phyloP scores from a whole-genome alignment of 1,284 basidiomycete genomes.

The Ceratobasidium sp. region DNA sequence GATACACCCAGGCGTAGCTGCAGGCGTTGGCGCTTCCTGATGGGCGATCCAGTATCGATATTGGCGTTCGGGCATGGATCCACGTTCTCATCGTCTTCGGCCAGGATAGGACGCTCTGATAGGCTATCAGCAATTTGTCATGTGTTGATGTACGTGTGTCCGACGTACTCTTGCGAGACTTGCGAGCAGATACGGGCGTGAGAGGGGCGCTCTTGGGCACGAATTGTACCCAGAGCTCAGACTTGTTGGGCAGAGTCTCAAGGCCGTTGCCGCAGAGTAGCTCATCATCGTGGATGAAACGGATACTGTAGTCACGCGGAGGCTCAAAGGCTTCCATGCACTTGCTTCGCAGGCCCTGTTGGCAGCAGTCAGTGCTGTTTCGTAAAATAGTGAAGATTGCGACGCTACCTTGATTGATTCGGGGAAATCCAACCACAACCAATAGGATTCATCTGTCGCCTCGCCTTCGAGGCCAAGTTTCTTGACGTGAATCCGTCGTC shows the following conservation, averaged over 20 bases:
- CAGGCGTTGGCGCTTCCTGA: constrained; percentile 41
- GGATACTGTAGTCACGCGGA: constrained; percentile 23
- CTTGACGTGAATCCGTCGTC: constrained; percentile 44
- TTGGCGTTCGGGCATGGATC: constrained; percentile 37
- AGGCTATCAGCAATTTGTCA: constrained; percentile 32
- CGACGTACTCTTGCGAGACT: constrained; percentile 37
- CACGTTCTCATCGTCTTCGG: constrained; percentile 40
- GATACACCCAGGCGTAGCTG: constrained; percentile 23
- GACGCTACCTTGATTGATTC: constrained; percentile 39
- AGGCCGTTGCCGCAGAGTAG: constrained; percentile 38
- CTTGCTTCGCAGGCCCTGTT: constrained; percentile 36
- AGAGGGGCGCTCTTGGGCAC: constrained; percentile 39
- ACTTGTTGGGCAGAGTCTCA: constrained; percentile 34
- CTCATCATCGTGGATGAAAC: constrained; percentile 38
- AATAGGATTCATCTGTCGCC: constrained; percentile 40
- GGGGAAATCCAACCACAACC: constrained; percentile 41
- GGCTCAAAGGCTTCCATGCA: constrained; percentile 40
- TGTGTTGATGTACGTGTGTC: not conserved
- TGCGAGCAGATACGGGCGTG: constrained; percentile 41
- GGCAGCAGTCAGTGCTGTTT: not conserved
- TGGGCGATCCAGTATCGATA: constrained; percentile 35
- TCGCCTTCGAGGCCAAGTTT: constrained; percentile 39
- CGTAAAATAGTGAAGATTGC: not conserved
- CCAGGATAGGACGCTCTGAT: constrained; percentile 34
- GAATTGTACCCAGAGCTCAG: constrained; percentile 42